Base-by-base conservation (phyloP, 306 rosid genomes). In the Ceratonia siliqua region DNA sequence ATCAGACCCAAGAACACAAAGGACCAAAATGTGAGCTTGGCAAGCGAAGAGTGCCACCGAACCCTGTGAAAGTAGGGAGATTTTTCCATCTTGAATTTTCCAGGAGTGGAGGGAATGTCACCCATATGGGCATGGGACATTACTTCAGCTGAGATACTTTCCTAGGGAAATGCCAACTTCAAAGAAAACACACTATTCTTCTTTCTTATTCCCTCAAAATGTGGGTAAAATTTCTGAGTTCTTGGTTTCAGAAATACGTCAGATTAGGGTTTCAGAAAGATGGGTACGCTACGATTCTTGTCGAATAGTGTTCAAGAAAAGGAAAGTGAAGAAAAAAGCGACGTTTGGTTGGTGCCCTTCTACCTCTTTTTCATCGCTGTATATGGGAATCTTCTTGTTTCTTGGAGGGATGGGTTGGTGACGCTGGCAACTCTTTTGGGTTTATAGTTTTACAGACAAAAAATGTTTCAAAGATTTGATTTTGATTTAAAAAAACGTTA, bases 11-110 rank as follows among this genome's bases (percentile, higher is more conserved):
- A 49, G 73, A 87, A 87, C 20, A 87, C 64, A 0, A 85, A 53
- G 73, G 91, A 85, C 89, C 94, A 89, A 8, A 89, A 65, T 11
- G 89, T 79, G 74, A 89, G 91, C 84, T 89, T 89, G 20, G 88
- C 82, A 8, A 89, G 74, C 8, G 89, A 79, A 52, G 84, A 75
- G 41, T 87, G 91, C 88, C 85, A 89, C 18, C 89, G 86, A 33
- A 75, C 43, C 30, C 89, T 58, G 78, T 87, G 87, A 54, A 81
- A 56, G 68, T 83, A 85, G 3, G 91, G 77, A 35, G 88, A 75
- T 50, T 88, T 88, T 8, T 88, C 92, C 83, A 85, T 83, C 86
- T 89, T 89, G 87, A 89, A 81, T 82, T 89, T 89, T 1, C 91
- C 94, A 1, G 91, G 89, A 22, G 94, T 87, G 1, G 91, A 84